Base-by-base conservation (phyloP, 768 basidiomycete genomes). In the Roridomyces roridus region DNA sequence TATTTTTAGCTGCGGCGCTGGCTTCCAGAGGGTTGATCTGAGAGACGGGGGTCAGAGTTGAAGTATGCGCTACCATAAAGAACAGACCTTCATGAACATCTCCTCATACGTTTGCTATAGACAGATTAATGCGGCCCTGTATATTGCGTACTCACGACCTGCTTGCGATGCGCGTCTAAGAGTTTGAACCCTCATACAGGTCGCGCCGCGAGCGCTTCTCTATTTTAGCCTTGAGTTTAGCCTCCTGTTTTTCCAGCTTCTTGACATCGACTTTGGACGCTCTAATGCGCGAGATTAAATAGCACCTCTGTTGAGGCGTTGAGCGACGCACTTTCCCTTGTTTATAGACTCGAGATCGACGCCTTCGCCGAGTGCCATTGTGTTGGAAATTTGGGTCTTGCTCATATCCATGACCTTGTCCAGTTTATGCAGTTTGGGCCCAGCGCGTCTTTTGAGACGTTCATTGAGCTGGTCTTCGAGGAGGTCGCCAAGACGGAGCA, bases 131-230 rank as follows among this genome's bases (percentile, higher is more conserved):
- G 21, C 20, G 5, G 41, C 46, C 24, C 65, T 34, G 20, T 18
- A 42, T 35, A 17, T 18, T 24, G 15, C 23, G 25, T 36, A 12
- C 5, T 18, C 36, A 63, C 77, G 60, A 88, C 91, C 80, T 95
- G 94, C 76, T 94, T 95, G 72, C 88, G 86, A 72, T 92, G 88
- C 62, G 94, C 88, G 67, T 97, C 94, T 51, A 99, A 80, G 28
- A 99, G 78, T 72, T 97, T 98, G 94, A 96, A 8, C 97, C 96
- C 69, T 98, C 96, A 70, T 97, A 99, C 34, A 97, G 80, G 75
- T 94, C 92, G 63, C 91, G 78, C 51, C 88, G 84, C 3, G 93
- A 80, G n/a, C 97, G 85, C 74, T 98, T 99, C 75, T 98, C 95
- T 62, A 98, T 96, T 74, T 99, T 99, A 25, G 94, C 94, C 91